These are phyloP conservation scores for Rutidosis leptorrhynchoides DNA, from an alignment of 129 eudicot genomes.

Conservation along the genomic window DNA sequence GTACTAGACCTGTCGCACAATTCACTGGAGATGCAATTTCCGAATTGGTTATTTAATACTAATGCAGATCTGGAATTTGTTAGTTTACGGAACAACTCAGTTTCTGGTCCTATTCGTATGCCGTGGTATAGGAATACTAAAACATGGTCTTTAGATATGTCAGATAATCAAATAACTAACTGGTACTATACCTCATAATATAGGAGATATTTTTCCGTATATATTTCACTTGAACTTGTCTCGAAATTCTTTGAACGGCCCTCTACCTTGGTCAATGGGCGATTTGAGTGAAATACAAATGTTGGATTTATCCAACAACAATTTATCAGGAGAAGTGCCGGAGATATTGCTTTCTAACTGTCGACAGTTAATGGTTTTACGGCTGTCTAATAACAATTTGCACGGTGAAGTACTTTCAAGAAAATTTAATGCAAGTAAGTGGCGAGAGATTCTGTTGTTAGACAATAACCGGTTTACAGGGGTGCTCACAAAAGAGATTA, in stretches of 20 bases:
- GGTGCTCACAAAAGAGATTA: background rate
- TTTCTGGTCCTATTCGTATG: slow-evolving; percentile 11
- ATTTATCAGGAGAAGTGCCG: slow-evolving; percentile 39
- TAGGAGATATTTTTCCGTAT: slow-evolving; percentile 6
- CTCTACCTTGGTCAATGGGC: slow-evolving; percentile 12
- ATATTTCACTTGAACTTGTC: background rate
- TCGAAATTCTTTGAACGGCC: slow-evolving; percentile 2
- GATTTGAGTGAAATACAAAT: background rate
- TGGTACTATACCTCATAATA: background rate
- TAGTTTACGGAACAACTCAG: slow-evolving; percentile 12
- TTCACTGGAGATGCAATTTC: slow-evolving; percentile 17
- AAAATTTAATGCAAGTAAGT: background rate
- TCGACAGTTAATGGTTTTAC: rapidly evolving
- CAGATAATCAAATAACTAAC: slow-evolving; percentile 10
- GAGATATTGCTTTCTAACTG: background rate
- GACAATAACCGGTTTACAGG: slow-evolving; percentile 32
- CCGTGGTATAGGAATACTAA: background rate
- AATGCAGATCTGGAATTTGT: slow-evolving; percentile 18
- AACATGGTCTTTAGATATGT: background rate
- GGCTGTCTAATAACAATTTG: slow-evolving; percentile 28
- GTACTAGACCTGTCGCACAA: slow-evolving; percentile 30
- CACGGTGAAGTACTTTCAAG: slow-evolving; percentile 23
- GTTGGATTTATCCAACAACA: slow-evolving; percentile 32
- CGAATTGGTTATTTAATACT: slow-evolving; percentile 29
- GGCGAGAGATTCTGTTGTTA: background rate